Evolutionary conservation across 73 alveolate genomes (phyloP), one percentile per base, ranked within the genome.

Genomic region (Uronychia binucleata): DNA sequence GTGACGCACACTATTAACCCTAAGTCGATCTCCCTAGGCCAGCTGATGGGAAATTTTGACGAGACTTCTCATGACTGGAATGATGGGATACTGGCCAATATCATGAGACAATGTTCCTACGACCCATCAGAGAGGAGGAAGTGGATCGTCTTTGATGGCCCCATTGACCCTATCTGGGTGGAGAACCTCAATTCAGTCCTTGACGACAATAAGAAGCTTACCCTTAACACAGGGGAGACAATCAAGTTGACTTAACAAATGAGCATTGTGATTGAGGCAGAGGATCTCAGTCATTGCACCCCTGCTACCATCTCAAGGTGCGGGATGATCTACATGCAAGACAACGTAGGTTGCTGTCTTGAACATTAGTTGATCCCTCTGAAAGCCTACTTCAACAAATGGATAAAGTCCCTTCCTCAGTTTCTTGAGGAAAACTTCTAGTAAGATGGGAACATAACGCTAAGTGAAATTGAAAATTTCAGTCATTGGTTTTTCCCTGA

Each of bases 11-110:
- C 96, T 76, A 95, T 90, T 31, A 90, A 85, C 35, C 95, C 95
- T 14, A 85, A 85, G 76, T 31, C 84, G 0, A 33, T 85, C 1
- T 74, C 87, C 25, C 30, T 85, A 32, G 95, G 88, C 0, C 67
- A 85, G 78, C 78, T 90, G 28, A 90, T 90, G 95, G 95, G 95
- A 0, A 83, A 80, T 76, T 79, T 84, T 78, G 98, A 95, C 80
- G 98, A 95, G 74, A 77, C 77, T 0, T 78, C 88, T n/a, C 92
- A 85, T 33, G 95, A 90, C 75, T 90, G 92, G 97, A 92, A 93
- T 80, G 98, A 95, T 86, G 98, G 98, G 57, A 93, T 95, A 26
- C 92, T 95, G 59, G 97, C 98, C n/a, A 84, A 94, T 77, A 89
- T 93, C 25, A 95, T 95, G 99, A 87, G 99, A 82, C 92, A 88